Base-by-base conservation (phyloP, 2,329 filamentous ascomycete species). In the Clarireedia hainanense region DNA sequence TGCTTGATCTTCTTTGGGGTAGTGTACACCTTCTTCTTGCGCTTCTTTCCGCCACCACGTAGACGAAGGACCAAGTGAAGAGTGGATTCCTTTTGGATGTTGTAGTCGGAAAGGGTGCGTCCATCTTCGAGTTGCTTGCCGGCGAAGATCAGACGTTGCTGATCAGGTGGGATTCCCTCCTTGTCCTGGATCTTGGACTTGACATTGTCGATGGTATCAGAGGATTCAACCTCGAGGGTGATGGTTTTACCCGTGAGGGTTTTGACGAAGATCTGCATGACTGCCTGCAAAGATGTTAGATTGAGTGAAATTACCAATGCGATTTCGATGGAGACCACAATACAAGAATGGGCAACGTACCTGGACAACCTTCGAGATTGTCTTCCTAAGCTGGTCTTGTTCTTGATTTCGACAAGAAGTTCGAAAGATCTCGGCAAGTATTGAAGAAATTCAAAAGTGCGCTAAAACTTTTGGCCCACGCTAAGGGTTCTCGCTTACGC, bases 1-100 rank as follows among this genome's bases (percentile, higher is more conserved):
- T 99, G 94, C 94, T 99, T 99, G 88, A 99, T 99, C 91, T 99
- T 99, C 91, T 99, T 99, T 77, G 94, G 94, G 73, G 94, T 99
- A 76, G 90, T 97, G 89, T 99, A 99, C 70, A 99, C 94, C 91
- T 99, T 99, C 91, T 96, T 96, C 90, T 99, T 99, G 79, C 95
- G 86, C 89, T 97, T 96, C 91, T 99, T 99, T 75, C 78, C 91
- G 78, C 92, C 94, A 84, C 94, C 94, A 84, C 92, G 94, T 62
- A 99, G 91, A 75, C 94, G 90, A 70, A 99, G 87, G 71, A 99
- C 94, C 70, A 97, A 81, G 80, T 99, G 94, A 67, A 99, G 91
- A 71, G 94, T 99, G 69, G 86, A 91, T 86, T 97, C 92, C 88
- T 99, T 99, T 86, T 99, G 94, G 83, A 99, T 97, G 87, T 97